A percentile compares a stretch with the other conserved stretches of the same genome.
Evolutionary conservation across 2,329 filamentous ascomycete genomes (phyloP).

Genomic region (Thermothelomyces thermophilus): DNA sequence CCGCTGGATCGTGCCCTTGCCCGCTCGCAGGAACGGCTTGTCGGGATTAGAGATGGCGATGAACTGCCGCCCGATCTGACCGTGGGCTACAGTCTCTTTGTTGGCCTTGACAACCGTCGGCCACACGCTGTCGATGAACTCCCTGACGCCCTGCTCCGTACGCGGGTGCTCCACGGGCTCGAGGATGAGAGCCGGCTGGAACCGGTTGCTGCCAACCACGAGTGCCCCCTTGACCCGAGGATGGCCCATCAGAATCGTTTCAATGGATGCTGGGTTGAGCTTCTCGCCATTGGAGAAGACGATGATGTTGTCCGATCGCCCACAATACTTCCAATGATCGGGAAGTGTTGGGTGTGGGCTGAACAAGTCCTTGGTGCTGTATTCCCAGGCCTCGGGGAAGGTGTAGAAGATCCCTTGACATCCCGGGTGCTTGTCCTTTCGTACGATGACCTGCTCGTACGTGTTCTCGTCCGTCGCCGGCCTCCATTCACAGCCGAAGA

Average conservation of each 20-base stretch:
- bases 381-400: conserved; percentile 36
- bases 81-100: conserved; percentile 39
- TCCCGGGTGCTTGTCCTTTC: conserved; percentile 33
- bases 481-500: conserved; percentile 38
- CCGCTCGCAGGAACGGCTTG: conserved; percentile 39
- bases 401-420: conserved; percentile 35
- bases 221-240: conserved; percentile 36
- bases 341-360: conserved; percentile 33
- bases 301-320: conserved; percentile 40
- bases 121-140: conserved; percentile 40
- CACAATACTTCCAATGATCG: conserved; percentile 32
- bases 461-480: conserved; percentile 29
- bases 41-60: conserved; percentile 34
- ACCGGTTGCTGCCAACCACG: conserved; percentile 39
- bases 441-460: conserved; percentile 35
- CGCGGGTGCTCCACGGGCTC: conserved; percentile 35
- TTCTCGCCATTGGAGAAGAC: conserved; percentile 47
- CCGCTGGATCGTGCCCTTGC: conserved; percentile 43
- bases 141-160: conserved; percentile 23
- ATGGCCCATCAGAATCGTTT: conserved; percentile 34
- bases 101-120: conserved; percentile 38
- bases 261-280: conserved; percentile 42
- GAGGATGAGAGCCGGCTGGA: conserved; percentile 43
- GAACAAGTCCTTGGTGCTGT: conserved; percentile 40
- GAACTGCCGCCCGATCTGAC: conserved; percentile 37